Percentiles rank a stretch among this genome's conserved stretches.
Evolutionary conservation across 1,139 yeast genomes (phyloP).

Genomic region (Geotrichum bryndzae): DNA sequence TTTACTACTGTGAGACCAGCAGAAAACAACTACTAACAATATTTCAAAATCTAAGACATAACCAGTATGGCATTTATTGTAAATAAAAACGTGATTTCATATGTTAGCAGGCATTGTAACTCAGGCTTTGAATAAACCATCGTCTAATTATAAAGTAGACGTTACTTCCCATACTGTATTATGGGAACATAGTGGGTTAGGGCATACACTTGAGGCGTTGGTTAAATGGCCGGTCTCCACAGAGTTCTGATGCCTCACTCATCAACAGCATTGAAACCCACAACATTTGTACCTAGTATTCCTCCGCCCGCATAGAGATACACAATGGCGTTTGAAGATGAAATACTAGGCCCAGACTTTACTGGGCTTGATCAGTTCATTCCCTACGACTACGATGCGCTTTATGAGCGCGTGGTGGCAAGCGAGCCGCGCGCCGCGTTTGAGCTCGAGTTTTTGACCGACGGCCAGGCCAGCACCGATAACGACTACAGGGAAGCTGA

Average conservation of each 20-base stretch:
- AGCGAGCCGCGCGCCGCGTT: slow-evolving; percentile 14
- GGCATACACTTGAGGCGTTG: not conserved
- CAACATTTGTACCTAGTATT: not conserved
- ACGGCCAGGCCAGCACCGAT: not conserved
- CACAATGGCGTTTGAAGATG: slow-evolving; percentile 11
- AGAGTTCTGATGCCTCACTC: not conserved
- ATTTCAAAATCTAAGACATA: too few relatives aligned
- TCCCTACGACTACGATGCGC: not conserved
- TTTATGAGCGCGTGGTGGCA: slow-evolving; percentile 2
- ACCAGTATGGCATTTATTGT: too few relatives aligned
- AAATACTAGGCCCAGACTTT: slow-evolving; percentile 10
- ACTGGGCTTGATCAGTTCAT: slow-evolving; percentile 5
- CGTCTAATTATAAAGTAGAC: too few relatives aligned
- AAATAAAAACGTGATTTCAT: too few relatives aligned
- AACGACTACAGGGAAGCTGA: not conserved
- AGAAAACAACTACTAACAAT: too few relatives aligned
- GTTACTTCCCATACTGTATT: not conserved
- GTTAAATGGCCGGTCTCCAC: not conserved
- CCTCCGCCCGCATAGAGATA: not conserved
- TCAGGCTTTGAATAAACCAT: not conserved
- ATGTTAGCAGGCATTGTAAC: too few relatives aligned
- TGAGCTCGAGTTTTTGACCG: slow-evolving; percentile 5
- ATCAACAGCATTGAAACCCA: not conserved
- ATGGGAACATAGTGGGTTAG: not conserved
- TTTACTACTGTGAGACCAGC: too few relatives aligned